Evolutionary conservation across 2,329 filamentous ascomycete genomes (phyloP).

Genomic region (Trichoderma sp.): DNA sequence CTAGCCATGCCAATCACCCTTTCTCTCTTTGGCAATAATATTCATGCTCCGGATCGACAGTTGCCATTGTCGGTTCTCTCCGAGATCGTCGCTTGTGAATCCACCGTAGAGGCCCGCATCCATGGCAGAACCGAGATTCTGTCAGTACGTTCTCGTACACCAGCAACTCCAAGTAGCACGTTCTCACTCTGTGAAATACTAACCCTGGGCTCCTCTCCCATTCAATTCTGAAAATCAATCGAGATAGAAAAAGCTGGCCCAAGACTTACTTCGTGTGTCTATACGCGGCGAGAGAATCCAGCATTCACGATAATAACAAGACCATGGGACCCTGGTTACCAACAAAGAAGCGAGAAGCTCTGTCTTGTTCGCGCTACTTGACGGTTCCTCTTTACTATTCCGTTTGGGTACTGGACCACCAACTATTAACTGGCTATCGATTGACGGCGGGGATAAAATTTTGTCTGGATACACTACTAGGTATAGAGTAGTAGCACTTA

Average conservation of each 20-base stretch:
- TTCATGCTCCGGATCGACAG: constrained; percentile 1
- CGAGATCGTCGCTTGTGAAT: neutral
- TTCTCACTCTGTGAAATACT: neutral
- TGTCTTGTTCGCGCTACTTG: neutral
- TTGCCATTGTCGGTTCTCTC: constrained; percentile 4
- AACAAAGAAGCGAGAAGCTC: neutral
- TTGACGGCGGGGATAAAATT: neutral
- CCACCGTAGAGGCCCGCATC: neutral
- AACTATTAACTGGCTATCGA: constrained; percentile 11
- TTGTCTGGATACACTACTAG: neutral
- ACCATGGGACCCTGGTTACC: neutral
- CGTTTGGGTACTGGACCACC: neutral
- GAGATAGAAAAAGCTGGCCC: neutral
- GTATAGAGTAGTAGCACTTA: neutral
- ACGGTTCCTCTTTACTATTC: neutral
- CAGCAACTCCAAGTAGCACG: neutral
- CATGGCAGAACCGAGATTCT: neutral
- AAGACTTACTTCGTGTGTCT: neutral
- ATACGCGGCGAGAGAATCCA: neutral
- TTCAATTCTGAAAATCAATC: neutral
- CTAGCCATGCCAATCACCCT: neutral
- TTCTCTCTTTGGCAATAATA: neutral
- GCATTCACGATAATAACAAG: neutral
- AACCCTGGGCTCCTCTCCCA: neutral
- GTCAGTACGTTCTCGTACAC: neutral